Percentiles rank a stretch among this genome's conserved stretches.
Conservation (phyloP, 1,139 yeast species). For the Yamadazyma diospyri region DNA sequence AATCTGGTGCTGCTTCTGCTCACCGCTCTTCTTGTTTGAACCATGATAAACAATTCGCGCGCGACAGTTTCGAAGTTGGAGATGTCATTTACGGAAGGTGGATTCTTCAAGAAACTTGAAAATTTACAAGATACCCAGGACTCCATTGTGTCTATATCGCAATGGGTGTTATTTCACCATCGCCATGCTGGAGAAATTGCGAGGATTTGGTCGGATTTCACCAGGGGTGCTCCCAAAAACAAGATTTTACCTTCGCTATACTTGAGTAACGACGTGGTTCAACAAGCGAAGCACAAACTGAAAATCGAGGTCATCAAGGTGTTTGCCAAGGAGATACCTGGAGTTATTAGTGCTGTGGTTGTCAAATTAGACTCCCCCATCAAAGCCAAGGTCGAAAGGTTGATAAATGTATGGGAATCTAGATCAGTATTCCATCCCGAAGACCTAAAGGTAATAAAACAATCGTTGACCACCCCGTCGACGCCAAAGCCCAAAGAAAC, state of each 20-base stretch:
- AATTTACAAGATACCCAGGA: conserved; percentile 75
- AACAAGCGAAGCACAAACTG: conserved; percentile 68
- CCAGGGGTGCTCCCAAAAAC: conserved; percentile 28
- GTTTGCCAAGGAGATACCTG: conserved; percentile 49
- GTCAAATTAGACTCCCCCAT: conserved; percentile 33
- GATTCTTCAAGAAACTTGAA: conserved; percentile 54
- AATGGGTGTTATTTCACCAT: conserved; percentile 81
- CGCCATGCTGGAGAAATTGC: conserved; percentile 62
- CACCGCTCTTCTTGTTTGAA: conserved; percentile 13
- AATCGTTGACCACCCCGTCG: neutral
- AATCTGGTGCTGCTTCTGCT: conserved; percentile 1
- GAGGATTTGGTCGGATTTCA: conserved; percentile 53
- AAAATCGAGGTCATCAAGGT: conserved; percentile 58
- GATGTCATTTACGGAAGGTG: conserved; percentile 64
- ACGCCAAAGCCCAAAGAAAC: neutral
- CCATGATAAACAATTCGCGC: conserved; percentile 11
- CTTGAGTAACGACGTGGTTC: conserved; percentile 80
- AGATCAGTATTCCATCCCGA: conserved; percentile 50
- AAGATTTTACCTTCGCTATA: conserved; percentile 63
- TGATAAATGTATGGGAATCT: conserved; percentile 73
- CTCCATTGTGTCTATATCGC: conserved; percentile 76
- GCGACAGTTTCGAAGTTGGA: conserved; percentile 2
- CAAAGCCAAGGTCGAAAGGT: conserved; percentile 57
- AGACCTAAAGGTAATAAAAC: conserved; percentile 4
- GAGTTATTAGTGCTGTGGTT: conserved; percentile 31